phyloP scores from a whole-genome alignment of 1,139 yeast species.

The Saccharomycopsis hybrid region DNA sequence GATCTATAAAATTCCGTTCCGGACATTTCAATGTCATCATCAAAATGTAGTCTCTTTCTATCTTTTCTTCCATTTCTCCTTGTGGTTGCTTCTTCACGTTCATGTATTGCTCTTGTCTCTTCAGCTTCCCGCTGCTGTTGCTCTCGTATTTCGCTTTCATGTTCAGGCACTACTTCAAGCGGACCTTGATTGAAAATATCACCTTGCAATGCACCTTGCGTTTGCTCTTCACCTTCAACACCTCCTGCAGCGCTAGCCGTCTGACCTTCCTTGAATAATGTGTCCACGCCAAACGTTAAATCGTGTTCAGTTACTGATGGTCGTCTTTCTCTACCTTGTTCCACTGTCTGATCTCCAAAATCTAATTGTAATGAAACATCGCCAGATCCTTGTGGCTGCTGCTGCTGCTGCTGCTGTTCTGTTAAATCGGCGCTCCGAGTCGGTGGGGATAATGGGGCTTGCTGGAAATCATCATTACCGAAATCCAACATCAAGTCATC shows the following conservation, averaged over 20 bases:
- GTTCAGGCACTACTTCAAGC: conserved; percentile 10
- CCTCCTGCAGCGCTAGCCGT: no score
- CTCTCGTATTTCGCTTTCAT: conserved; percentile 3
- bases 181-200: conserved; percentile 7
- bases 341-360: conserved; percentile 13
- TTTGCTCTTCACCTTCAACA: background rate
- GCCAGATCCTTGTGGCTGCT: background rate
- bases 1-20: conserved; percentile 1
- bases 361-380: background rate
- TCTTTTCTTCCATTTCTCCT: conserved; percentile 5
- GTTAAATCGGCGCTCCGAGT: no score
- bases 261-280: conserved; percentile 1
- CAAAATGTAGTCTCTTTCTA: conserved; percentile 18
- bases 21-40: conserved; percentile 20
- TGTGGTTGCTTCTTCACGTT: background rate
- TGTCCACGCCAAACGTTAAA: conserved; percentile 14
- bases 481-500: no score
- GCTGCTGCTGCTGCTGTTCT: no score
- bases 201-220: background rate
- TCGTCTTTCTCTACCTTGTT: conserved; percentile 9
- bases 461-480: conserved; percentile 2
- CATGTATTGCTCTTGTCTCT: no score
- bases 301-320: conserved; percentile 1
- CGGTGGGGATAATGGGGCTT: background rate
- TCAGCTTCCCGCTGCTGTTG: no score